Base-by-base conservation (phyloP, 2,329 filamentous ascomycete genomes). In the Xylariaceae sp. region DNA sequence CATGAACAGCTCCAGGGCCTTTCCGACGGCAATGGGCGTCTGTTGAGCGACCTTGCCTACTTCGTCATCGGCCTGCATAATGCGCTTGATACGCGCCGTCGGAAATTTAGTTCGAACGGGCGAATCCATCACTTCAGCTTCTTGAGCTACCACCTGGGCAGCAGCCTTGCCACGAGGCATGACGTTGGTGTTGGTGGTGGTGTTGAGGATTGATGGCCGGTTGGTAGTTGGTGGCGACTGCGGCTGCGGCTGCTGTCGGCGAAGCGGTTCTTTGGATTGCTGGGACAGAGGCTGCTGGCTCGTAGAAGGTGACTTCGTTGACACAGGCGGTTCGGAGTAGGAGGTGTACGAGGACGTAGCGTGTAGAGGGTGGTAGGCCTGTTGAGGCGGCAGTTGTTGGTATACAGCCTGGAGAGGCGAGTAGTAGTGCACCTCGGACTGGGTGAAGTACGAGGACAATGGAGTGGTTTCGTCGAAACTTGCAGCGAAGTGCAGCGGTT, bases 51-150 rank as follows among this genome's bases (percentile, higher is more conserved):
- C 94, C 77, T 99, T 99, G 63, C 94, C 94, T 0, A 99, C 92
- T 73, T 99, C 94, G 72, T 99, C 94, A 71, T 99, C 94, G 9
- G 93, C 93, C 76, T 99, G 94, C 94, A 99, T 97, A 70, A 99
- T 97, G 55, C 94, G 87, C 81, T 99, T 99, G 79, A 99, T 99
- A 63, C 94, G 84, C 11, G 94, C 94, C 37, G 96, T 96, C 1
- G 94, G 94, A 70, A 99, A 99, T 70, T 97, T 97, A 39, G 93
- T 97, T 75, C 86, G 90, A 68, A 99, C 91, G 49, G 91, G 81
- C 74, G 76, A 96, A 76, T 74, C 83, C 73, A 76, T 85, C 68
- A 84, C 75, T 49, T 74, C 72, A 35, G 74, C 72, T 57, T 75
- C 71, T 60, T 68, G 23, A 30, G 23, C 74, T 47, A 70, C 74